Conservation (phyloP, 2,329 filamentous ascomycete species). For the Aphanocladium album region DNA sequence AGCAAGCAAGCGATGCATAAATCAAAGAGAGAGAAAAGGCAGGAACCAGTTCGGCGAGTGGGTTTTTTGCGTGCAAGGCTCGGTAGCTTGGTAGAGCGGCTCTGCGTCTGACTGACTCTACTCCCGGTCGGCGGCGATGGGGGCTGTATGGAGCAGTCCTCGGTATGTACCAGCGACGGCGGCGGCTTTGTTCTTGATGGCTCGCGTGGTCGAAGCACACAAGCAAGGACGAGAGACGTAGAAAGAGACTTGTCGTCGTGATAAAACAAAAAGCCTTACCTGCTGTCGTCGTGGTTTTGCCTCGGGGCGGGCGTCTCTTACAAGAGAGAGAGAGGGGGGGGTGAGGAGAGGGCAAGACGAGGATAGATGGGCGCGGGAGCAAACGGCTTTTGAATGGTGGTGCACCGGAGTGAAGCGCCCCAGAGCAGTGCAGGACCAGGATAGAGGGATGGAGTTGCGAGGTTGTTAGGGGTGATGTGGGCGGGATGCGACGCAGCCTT, state of each 20-base stretch:
- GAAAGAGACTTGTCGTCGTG: neutral
- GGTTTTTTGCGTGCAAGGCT: neutral
- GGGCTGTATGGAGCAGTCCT: neutral
- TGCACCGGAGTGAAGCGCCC: constrained; percentile 14
- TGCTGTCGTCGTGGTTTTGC: constrained; percentile 2
- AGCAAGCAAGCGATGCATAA: neutral
- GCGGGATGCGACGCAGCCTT: constrained; percentile 12
- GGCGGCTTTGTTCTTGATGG: neutral
- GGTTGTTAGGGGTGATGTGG: constrained; percentile 32
- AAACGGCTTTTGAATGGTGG: constrained; percentile 38
- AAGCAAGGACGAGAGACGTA: neutral
- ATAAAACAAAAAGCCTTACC: constrained; percentile 3
- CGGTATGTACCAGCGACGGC: neutral
- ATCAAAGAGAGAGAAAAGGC: neutral
- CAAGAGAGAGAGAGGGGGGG: constrained; percentile 23
- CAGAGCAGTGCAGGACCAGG: constrained; percentile 14
- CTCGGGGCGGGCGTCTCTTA: constrained; percentile 26
- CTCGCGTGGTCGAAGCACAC: neutral
- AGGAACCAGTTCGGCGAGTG: constrained; percentile 3
- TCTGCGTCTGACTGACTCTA: constrained; percentile 11
- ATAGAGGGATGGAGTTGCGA: constrained; percentile 22
- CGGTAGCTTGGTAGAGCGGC: neutral
- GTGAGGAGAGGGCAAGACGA: constrained; percentile 18
- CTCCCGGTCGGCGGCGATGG: constrained; percentile 5
- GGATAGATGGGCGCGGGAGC: constrained; percentile 26